A percentile compares a stretch with the other conserved stretches of the same genome.
Evolutionary conservation across 2,329 filamentous ascomycete genomes (phyloP).

Genomic region (Balansia obtecta): DNA sequence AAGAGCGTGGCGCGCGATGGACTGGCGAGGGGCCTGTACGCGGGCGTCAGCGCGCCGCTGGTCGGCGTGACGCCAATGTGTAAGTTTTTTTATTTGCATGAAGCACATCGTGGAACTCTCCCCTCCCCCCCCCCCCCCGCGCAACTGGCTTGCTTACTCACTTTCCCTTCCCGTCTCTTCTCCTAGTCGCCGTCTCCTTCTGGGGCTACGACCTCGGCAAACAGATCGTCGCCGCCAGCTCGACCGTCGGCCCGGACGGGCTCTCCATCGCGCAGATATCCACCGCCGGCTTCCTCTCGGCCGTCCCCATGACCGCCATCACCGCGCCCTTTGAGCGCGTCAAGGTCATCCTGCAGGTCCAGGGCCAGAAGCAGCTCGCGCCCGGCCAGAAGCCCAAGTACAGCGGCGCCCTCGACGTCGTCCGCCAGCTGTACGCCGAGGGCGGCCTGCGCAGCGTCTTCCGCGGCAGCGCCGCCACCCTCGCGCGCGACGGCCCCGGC

Average conservation of each 20-base stretch:
- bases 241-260: conserved; percentile 52
- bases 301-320: conserved; percentile 93
- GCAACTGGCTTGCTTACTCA: too few relatives aligned
- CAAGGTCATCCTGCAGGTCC: conserved; percentile 95
- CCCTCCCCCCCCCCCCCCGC: too few relatives aligned
- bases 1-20: conserved; percentile 85
- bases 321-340: conserved; percentile 99
- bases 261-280: conserved; percentile 81
- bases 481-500: conserved; percentile 87
- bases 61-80: conserved; percentile 98
- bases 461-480: conserved; percentile 77
- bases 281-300: conserved; percentile 91
- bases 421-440: conserved; percentile 82
- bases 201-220: conserved; percentile 96
- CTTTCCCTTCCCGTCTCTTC: too few relatives aligned
- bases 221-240: conserved; percentile 60
- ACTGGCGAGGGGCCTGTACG: conserved; percentile 69
- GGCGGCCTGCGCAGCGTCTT: conserved; percentile 88
- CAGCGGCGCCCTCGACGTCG: conserved; percentile 76
- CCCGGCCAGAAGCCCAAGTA: conserved; percentile 92
- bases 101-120: too few relatives aligned
- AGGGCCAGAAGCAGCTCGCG: conserved; percentile 79
- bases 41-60: conserved; percentile 89
- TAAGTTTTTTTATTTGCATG: too few relatives aligned
- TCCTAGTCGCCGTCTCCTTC: conserved; percentile 53